Evolutionary conservation across 768 basidiomycete genomes (phyloP).

Genomic region (Pleurotus djamor): DNA sequence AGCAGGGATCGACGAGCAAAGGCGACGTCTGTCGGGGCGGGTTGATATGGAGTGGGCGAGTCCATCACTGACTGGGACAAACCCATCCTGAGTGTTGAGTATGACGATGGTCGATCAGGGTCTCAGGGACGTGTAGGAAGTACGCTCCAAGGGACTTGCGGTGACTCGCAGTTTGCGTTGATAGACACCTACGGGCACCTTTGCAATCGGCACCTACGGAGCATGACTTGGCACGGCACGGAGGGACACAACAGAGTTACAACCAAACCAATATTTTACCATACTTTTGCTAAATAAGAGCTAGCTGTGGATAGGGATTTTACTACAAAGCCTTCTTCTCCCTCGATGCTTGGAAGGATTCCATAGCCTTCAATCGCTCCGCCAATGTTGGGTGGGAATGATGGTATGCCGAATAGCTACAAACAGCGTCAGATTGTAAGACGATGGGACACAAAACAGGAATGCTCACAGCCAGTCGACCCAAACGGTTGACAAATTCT

Average conservation of each 20-base stretch:
- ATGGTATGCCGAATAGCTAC: slow-evolving; percentile 90
- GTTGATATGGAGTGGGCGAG: neutral
- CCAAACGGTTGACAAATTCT: slow-evolving; percentile 92
- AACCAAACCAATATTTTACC: neutral
- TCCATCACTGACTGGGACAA: too few species aligned
- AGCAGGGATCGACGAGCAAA: neutral
- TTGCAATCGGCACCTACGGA: too few species aligned
- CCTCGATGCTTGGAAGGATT: slow-evolving; percentile 53
- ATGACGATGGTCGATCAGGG: too few species aligned
- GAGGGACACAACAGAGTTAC: too few species aligned
- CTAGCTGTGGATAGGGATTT: neutral
- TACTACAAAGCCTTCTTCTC: slow-evolving; percentile 17
- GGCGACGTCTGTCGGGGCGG: neutral
- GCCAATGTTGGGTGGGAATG: slow-evolving; percentile 95
- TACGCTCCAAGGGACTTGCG: too few species aligned
- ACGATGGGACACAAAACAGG: slow-evolving; percentile 1
- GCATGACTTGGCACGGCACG: too few species aligned
- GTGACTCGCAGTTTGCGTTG: too few species aligned
- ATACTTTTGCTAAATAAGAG: neutral
- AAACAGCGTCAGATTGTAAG: slow-evolving; percentile 5
- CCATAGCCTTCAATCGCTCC: slow-evolving; percentile 83
- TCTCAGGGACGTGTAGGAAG: too few species aligned
- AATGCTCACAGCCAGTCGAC: slow-evolving; percentile 83
- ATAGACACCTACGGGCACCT: too few species aligned
- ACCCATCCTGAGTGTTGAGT: too few species aligned